phyloP scores from a whole-genome alignment of 2,329 filamentous ascomycete genomes.

The Arthrobotrys pseudoclavata region DNA sequence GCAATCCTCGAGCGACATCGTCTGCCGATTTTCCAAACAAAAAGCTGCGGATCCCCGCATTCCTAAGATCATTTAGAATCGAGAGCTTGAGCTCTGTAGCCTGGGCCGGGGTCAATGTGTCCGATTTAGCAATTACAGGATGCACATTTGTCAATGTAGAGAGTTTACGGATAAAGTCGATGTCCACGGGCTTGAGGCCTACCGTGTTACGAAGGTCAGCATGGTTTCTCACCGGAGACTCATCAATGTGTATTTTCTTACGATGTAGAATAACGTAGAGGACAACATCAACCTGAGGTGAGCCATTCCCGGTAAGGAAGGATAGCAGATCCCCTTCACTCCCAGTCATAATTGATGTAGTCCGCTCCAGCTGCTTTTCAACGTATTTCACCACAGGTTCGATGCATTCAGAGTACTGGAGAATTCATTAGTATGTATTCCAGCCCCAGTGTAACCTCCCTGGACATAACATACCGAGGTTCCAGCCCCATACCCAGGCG shows the following conservation, averaged over 20 bases:
- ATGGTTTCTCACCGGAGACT: neutral
- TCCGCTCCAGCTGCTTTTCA: slow-evolving; percentile 76
- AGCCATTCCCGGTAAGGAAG: slow-evolving; percentile 84
- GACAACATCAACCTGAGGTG: slow-evolving; percentile 84
- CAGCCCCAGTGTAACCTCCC: neutral
- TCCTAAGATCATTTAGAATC: slow-evolving; percentile 72
- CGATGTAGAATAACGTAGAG: slow-evolving; percentile 83
- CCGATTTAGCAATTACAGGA: slow-evolving; percentile 82
- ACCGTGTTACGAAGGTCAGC: slow-evolving; percentile 35
- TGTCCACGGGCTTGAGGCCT: slow-evolving; percentile 75
- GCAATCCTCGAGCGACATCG: slow-evolving; percentile 61
- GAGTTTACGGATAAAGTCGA: slow-evolving; percentile 79
- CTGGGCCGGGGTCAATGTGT: slow-evolving; percentile 75
- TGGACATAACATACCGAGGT: slow-evolving; percentile 69
- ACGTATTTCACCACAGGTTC: slow-evolving; percentile 78
- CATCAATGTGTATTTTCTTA: slow-evolving; percentile 67
- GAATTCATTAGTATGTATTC: slow-evolving; percentile 8
- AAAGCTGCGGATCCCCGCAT: slow-evolving; percentile 75
- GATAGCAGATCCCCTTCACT: slow-evolving; percentile 80
- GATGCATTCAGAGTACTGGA: slow-evolving; percentile 71
- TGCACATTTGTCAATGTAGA: slow-evolving; percentile 84
- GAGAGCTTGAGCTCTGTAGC: slow-evolving; percentile 73
- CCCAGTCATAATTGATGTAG: slow-evolving; percentile 74
- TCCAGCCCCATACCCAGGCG: slow-evolving; percentile 74
- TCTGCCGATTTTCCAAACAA: slow-evolving; percentile 71